Evolutionary conservation across 768 basidiomycete genomes (phyloP).

Genomic region (Arthromyces matolae): DNA sequence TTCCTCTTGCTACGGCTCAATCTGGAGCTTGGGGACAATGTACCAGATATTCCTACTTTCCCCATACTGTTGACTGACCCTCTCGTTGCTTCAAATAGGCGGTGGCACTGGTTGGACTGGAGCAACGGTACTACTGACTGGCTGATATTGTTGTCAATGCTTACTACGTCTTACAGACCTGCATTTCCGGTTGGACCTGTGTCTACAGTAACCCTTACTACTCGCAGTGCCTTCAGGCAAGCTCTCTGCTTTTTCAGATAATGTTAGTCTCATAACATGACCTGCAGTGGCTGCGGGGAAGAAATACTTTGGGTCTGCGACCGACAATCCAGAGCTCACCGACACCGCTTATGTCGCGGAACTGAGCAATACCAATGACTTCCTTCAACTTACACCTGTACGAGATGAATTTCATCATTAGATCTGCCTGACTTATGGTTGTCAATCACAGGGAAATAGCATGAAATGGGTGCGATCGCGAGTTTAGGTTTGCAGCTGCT

Average conservation of each 20-base stretch:
- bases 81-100: constrained; percentile 11
- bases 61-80: neutral
- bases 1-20: constrained; percentile 24
- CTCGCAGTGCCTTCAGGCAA: constrained; percentile 40
- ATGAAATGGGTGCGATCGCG: constrained; percentile 53
- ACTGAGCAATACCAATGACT: constrained; percentile 37
- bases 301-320: constrained; percentile 49
- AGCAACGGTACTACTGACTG: constrained; percentile 21
- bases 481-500: neutral
- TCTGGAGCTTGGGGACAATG: constrained; percentile 33
- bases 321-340: constrained; percentile 45
- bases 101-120: constrained; percentile 27
- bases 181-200: constrained; percentile 38
- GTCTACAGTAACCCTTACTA: constrained; percentile 37
- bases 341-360: constrained; percentile 38
- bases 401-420: neutral
- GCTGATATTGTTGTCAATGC: neutral
- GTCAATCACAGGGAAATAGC: constrained; percentile 34
- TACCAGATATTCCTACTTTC: constrained; percentile 15
- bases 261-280: constrained; percentile 40
- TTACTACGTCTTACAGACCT: constrained; percentile 23
- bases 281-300: constrained; percentile 46
- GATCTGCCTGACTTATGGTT: neutral
- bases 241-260: constrained; percentile 7
- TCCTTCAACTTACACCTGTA: constrained; percentile 48